These are phyloP conservation scores for Paralagenidium karlingii DNA, from an alignment of 352 stramenopile genomes.

Conservation along the genomic window DNA sequence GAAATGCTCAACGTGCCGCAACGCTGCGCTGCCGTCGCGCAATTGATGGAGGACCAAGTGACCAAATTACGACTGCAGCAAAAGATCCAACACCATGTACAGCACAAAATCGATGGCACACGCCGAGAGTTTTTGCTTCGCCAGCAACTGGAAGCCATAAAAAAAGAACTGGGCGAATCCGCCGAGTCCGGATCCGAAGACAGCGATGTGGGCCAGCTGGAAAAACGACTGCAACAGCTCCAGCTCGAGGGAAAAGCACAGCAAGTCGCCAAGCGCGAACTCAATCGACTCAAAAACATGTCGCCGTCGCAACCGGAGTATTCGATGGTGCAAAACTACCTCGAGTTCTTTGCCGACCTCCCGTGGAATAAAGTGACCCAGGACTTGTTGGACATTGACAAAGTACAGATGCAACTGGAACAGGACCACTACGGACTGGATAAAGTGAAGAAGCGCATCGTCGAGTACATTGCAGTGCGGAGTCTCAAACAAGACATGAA, in stretches of 20 bases:
- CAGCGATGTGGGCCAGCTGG: slow-evolving; percentile 36
- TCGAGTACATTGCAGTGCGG: slow-evolving; percentile 76
- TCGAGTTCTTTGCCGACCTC: slow-evolving; percentile 68
- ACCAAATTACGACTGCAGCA: slow-evolving; percentile 45
- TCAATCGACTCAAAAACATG: slow-evolving; percentile 62
- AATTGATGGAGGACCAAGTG: slow-evolving; percentile 37
- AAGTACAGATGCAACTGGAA: slow-evolving; percentile 50
- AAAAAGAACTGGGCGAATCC: slow-evolving; percentile 92
- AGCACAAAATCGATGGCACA: slow-evolving; percentile 54
- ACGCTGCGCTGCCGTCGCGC: slow-evolving; percentile 32
- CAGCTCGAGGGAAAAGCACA: slow-evolving; percentile 34
- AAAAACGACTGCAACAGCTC: slow-evolving; percentile 38
- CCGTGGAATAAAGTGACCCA: slow-evolving; percentile 43
- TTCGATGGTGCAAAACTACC: slow-evolving; percentile 65
- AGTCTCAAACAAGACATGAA: slow-evolving; percentile 74
- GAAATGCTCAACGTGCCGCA: slow-evolving; percentile 24
- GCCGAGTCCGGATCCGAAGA: slow-evolving; percentile 11
- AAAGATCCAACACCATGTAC: slow-evolving; percentile 59
- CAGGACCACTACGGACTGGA: slow-evolving; percentile 72
- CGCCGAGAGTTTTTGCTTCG: slow-evolving; percentile 90
- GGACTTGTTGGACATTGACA: slow-evolving; percentile 39
- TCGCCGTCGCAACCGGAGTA: slow-evolving; percentile 65
- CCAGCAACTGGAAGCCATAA: slow-evolving; percentile 99
- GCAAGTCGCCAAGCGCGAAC: slow-evolving; percentile 45
- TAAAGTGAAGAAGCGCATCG: slow-evolving; percentile 78